A percentile compares a stretch with the other conserved stretches of the same genome.
These are phyloP conservation scores for Lecanicillium sp. DNA, from an alignment of 2,329 filamentous ascomycete genomes.

Conservation along the genomic window DNA sequence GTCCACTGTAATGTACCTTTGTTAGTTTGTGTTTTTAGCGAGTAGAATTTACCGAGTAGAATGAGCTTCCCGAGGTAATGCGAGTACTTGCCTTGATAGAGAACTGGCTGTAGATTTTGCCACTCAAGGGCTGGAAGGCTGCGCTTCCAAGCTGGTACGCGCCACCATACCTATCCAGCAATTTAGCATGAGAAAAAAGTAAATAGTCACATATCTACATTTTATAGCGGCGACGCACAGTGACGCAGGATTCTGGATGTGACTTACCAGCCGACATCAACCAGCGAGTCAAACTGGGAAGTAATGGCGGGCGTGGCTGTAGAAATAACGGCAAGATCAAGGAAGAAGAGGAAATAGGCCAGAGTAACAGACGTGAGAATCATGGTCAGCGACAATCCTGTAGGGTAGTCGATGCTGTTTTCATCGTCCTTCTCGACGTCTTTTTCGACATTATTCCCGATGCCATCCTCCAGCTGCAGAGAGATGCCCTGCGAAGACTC, in stretches of 20 bases:
- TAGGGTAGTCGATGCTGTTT: conserved; percentile 8
- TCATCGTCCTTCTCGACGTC: no score
- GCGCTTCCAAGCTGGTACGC: conserved; percentile 31
- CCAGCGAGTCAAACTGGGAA: conserved; percentile 31
- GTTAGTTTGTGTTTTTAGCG: no score
- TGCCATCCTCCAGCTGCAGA: no score
- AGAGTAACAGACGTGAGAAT: conserved; percentile 24
- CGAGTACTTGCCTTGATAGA: conserved; percentile 33
- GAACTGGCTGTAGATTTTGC: conserved; percentile 37
- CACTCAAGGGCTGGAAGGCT: conserved; percentile 36
- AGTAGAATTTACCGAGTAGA: no score
- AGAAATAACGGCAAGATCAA: conserved; percentile 32
- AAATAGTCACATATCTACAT: no score
- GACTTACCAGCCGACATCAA: conserved; percentile 42
- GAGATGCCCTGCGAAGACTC: no score
- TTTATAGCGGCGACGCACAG: not conserved
- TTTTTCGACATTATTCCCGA: no score
- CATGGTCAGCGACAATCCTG: not conserved
- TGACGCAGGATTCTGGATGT: not conserved
- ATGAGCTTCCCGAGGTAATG: no score
- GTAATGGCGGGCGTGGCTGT: conserved; percentile 35
- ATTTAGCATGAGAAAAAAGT: not conserved
- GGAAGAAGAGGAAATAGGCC: conserved; percentile 28
- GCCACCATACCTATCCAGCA: conserved; percentile 23
- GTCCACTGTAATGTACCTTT: conserved; percentile 26